phyloP scores from a whole-genome alignment of 805 yeast species.

The Blastobotrys parvus region DNA sequence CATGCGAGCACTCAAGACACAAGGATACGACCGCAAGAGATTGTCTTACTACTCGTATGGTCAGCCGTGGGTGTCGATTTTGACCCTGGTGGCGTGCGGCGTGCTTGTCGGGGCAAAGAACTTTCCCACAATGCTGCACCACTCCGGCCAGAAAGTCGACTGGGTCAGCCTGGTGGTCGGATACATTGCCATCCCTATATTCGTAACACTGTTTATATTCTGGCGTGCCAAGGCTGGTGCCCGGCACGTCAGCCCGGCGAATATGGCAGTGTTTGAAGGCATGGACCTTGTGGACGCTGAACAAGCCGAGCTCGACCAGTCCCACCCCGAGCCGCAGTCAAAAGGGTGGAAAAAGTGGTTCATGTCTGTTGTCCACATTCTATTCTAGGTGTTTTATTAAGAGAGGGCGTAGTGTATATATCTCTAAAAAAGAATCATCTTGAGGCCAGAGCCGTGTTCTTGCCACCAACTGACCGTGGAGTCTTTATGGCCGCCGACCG shows the following conservation, averaged over 20 bases:
- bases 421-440: too few species aligned
- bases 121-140: background rate
- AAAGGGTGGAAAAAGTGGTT: too few species aligned
- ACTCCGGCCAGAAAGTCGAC: background rate
- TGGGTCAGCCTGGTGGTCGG: conserved; percentile 1
- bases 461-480: background rate
- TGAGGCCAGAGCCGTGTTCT: background rate
- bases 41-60: conserved; percentile 65
- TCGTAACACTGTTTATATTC: too few species aligned
- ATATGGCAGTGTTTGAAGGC: too few species aligned
- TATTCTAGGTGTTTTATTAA: too few species aligned
- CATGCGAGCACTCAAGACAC: conserved; percentile 52
- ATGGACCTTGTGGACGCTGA: too few species aligned
- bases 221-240: too few species aligned
- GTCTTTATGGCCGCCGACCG: background rate
- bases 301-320: too few species aligned
- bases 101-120: background rate
- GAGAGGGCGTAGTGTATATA: too few species aligned
- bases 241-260: too few species aligned
- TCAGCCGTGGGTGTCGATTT: conserved; percentile 63
- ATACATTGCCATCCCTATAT: conserved; percentile 2
- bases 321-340: too few species aligned
- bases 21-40: conserved; percentile 58
- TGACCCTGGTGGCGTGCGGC: conserved; percentile 33
- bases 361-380: too few species aligned